Base-by-base conservation (phyloP, 192 early-diverging fungal species). In the Linnemannia hyalina region DNA sequence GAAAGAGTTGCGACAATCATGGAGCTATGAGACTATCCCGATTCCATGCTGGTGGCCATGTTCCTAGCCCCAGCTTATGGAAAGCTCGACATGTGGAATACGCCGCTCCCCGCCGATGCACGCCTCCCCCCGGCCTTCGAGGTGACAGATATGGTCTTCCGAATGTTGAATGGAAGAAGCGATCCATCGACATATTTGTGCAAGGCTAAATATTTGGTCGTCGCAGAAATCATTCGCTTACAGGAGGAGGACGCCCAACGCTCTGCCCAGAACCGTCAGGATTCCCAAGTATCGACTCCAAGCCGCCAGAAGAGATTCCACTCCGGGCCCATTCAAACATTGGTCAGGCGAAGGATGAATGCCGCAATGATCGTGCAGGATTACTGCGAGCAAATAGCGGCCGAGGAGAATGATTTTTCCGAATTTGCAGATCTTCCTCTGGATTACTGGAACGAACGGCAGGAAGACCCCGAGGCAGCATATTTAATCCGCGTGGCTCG, bases 251-350 rank as follows among this genome's bases (percentile, higher is more conserved):
- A 55, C 54, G 54, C 54, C 54, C 22, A 55, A 55, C 54, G 54
- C 54, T 20, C 18, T 23, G 54, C 54, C 20, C 54, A 55, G 54
- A 55, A 55, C 54, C 54, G 54, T 55, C 54, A 55, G 23, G 54
- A 55, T 55, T 23, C 54, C 54, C 54, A 55, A 55, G 54, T 23
- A 55, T 55, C 54, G 20, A 55, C 20, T 23, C 22, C 54, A 55
- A 55, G 54, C 54, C 54, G 54, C 54, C 54, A 55, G 54, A 55
- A 55, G 54, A 55, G 54, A 55, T 55, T 55, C 54, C 54, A 55
- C 23, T 55, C 54, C 54, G 22, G 22, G 18, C 54, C 54, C 54
- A 20, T 55, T 23, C 54, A 55, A 55, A 55, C 54, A 55, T 55
- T 55, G 54, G 54, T 55, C 7, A 55, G 54, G 23, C 54, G 54